Conservation (phyloP, 2,329 filamentous ascomycete genomes). For the Pestalotiopsis sp. region DNA sequence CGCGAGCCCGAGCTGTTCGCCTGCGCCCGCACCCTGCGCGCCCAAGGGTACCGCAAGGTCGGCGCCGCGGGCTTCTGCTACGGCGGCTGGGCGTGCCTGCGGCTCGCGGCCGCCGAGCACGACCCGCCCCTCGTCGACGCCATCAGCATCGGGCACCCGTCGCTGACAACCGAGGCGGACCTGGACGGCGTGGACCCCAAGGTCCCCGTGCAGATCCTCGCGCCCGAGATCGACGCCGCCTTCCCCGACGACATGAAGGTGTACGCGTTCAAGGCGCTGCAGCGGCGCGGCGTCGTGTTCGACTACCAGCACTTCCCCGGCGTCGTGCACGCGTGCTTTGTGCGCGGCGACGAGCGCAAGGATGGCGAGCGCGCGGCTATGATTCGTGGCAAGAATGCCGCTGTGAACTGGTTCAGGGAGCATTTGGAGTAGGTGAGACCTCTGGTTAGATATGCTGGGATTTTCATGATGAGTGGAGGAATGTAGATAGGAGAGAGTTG, state of each 20-base stretch:
- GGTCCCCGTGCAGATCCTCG: constrained; percentile 47
- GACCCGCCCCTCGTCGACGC: constrained; percentile 42
- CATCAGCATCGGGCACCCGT: constrained; percentile 44
- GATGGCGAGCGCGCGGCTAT: constrained; percentile 45
- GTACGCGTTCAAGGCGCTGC: constrained; percentile 41
- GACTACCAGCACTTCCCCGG: constrained; percentile 56
- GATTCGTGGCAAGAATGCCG: constrained; percentile 49
- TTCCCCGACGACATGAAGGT: constrained; percentile 50
- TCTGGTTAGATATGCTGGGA: too few relatives aligned
- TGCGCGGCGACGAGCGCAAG: constrained; percentile 42
- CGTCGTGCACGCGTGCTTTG: constrained; percentile 47
- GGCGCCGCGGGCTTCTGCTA: constrained; percentile 49
- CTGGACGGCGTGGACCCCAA: constrained; percentile 38
- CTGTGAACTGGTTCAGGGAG: constrained; percentile 46
- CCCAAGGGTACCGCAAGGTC: constrained; percentile 33
- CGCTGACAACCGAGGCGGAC: constrained; percentile 41
- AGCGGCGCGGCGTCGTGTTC: constrained; percentile 39
- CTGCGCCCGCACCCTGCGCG: constrained; percentile 34
- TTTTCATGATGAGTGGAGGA: too few relatives aligned
- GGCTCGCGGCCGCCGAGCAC: constrained; percentile 29
- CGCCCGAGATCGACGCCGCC: constrained; percentile 40
- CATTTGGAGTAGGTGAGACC: constrained; percentile 15
- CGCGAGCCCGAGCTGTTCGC: constrained; percentile 41
- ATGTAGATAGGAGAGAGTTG: too few relatives aligned
- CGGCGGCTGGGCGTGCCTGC: constrained; percentile 48